phyloP scores from a whole-genome alignment of 1,139 yeast species.

The Yamadazyma taylorii region DNA sequence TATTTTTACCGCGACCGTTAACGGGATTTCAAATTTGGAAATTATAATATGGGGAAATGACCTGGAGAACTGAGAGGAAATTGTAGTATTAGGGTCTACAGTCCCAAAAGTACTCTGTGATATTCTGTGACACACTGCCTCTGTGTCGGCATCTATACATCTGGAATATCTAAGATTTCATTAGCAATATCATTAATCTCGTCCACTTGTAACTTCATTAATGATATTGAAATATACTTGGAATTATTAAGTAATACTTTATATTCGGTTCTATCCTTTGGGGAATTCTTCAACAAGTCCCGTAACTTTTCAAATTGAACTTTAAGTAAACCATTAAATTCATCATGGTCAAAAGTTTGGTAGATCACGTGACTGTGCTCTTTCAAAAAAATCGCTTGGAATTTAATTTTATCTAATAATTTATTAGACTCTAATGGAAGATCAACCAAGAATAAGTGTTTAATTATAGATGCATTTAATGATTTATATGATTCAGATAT shows the following conservation, averaged over 20 bases:
- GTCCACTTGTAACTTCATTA: constrained; percentile 7
- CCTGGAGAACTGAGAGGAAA: background rate
- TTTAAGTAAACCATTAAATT: constrained; percentile 4
- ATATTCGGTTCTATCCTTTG: constrained; percentile 14
- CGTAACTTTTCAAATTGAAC: constrained; percentile 9
- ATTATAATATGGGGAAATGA: constrained; percentile 1
- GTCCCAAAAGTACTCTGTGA: too few species aligned
- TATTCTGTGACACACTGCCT: too few species aligned
- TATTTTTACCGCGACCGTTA: background rate
- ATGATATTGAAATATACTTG: constrained; percentile 34
- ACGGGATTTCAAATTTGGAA: background rate
- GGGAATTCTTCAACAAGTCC: constrained; percentile 10
- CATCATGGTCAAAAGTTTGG: background rate
- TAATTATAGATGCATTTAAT: constrained; percentile 9
- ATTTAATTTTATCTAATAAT: constrained; percentile 13
- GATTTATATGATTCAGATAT: constrained; percentile 2
- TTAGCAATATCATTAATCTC: constrained; percentile 7
- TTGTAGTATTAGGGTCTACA: too few species aligned
- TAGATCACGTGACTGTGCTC: constrained; percentile 1
- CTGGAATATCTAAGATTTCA: constrained; percentile 6
- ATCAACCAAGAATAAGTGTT: constrained; percentile 9
- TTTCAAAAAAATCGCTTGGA: constrained; percentile 13
- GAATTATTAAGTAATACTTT: constrained; percentile 31
- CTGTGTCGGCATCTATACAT: background rate
- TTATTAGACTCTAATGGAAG: constrained; percentile 13